Base-by-base conservation (phyloP, 2,329 filamentous ascomycete genomes). In the Phialocephala sp. region DNA sequence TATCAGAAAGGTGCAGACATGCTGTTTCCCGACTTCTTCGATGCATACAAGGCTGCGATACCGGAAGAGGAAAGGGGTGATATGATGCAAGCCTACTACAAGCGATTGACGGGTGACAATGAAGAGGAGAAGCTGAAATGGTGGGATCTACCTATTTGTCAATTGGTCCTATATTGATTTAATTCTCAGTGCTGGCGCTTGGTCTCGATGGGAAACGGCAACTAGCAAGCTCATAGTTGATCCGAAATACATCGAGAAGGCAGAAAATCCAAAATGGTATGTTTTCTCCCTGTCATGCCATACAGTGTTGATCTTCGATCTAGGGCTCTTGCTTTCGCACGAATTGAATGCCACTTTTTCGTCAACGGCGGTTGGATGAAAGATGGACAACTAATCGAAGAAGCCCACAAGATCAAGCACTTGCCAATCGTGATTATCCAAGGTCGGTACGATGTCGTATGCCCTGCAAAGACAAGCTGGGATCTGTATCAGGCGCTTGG, bases 361-460 rank as follows among this genome's bases (percentile, higher is more conserved):
- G 73, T 76, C 20, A 78, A 82, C 68, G 73, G 73, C 36, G 78
- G 75, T 15, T 83, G 76, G 73, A 69, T 82, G 69, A 74, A 77
- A 57, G 79, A 81, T 15, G 79, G 78, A 0, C 78, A 81, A 62
- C 68, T 83, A 39, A 67, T 76, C 22, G 58, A 68, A 18, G 71
- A 74, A 12, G 72, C 72, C 1, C 64, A 71, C 37, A 74, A 74
- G 59, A 75, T 77, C 63, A 71, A 68, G 56, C 72, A 74, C 62
- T 62, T 76, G 3, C 71, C 75, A 3, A 76, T 72, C 15, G 69
- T 75, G 11, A 80, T 83, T 45, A 75, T 82, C 15, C 80, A 83
- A 66, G 81, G 80, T 0, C 75, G 81, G n/a, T 81, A 81, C 60
- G 81, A 82, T 71, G 71, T 82, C 15, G 77, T 82, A 3, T 82